Evolutionary conservation across 805 yeast species (phyloP), one percentile per base, ranked within the genome.

Genomic region (Kodamaea fukazawae): DNA sequence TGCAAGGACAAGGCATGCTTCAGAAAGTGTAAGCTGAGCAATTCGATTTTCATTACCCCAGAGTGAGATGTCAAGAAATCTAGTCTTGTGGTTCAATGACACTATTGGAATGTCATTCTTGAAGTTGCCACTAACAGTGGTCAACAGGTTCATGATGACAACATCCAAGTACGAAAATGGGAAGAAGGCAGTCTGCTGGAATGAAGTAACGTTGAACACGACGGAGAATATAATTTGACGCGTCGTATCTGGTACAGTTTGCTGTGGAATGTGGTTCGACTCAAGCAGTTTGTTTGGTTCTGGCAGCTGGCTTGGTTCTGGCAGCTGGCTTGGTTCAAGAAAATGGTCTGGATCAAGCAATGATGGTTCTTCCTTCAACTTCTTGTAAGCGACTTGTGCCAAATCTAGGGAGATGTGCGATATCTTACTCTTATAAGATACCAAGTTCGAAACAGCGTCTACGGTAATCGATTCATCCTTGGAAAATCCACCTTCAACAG

Each of bases 351-450:
- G n/a, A n/a, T n/a, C n/a, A n/a, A 6, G 23, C 23, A 20, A 5
- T 20, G 23, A 8, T 6, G 23, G 8, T 8, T 20, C 23, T 20
- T 20, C 23, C 23, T 20, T 20, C 23, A 20, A 20, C 8, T 20
- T 20, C 5, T 20, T 20, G 23, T 20, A 20, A 20, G 8, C 23
- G 7, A 8, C 8, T 8, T 20, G 5, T 20, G 23, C 23, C 23
- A 8, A 5, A 6, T 20, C 23, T 6, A 58, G 35, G 1, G 44
- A n/a, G 4, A 51, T 20, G 1, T 42, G 35, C 2, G 61, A 50
- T 7, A 58, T 30, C 13, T 48, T 51, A 42, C 61, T 48, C 17
- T 54, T 45, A 39, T 53, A 56, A 2, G 49, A 29, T 8, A 18
- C 44, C 25, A 51, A 28, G 32, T 49, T 49, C 6, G 51, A 20